These are phyloP conservation scores for Aureobasidium sp. DNA, from an alignment of 2,329 filamentous ascomycete genomes.

Conservation along the genomic window DNA sequence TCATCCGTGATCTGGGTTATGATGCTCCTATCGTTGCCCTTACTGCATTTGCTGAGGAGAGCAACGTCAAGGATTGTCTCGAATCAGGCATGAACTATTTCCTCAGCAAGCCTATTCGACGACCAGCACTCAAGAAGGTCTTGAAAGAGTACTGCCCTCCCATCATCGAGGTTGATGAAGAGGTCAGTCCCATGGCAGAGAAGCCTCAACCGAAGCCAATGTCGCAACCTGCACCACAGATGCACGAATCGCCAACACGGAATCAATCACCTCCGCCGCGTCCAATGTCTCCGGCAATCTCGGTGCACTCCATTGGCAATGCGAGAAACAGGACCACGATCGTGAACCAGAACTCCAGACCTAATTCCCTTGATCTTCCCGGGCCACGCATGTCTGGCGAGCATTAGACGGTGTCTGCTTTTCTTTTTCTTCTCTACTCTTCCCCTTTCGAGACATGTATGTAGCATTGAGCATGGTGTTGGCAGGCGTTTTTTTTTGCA, in stretches of 20 bases:
- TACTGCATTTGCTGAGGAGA: constrained; percentile 85
- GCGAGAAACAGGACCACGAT: background rate
- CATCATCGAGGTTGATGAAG: constrained; percentile 61
- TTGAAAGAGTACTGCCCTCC: constrained; percentile 74
- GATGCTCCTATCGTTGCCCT: constrained; percentile 81
- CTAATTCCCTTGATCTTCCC: constrained; percentile 1
- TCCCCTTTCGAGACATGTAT: background rate
- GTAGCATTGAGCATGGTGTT: constrained; percentile 12
- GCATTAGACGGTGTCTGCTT: background rate
- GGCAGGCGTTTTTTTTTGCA: background rate
- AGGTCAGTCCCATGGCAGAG: constrained; percentile 14
- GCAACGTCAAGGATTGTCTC: constrained; percentile 59
- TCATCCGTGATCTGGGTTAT: constrained; percentile 83
- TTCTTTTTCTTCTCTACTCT: background rate
- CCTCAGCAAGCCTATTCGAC: constrained; percentile 63
- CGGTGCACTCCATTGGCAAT: background rate
- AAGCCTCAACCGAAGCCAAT: background rate
- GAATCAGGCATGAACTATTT: constrained; percentile 93
- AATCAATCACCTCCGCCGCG: background rate
- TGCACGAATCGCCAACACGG: background rate
- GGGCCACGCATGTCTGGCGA: background rate
- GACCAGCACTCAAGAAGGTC: constrained; percentile 81
- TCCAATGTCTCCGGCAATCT: constrained; percentile 7
- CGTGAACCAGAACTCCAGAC: constrained; percentile 12
- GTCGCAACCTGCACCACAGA: background rate